These are phyloP conservation scores for Cercophora samala DNA, from an alignment of 495 filamentous ascomycete species.

Conservation along the genomic window DNA sequence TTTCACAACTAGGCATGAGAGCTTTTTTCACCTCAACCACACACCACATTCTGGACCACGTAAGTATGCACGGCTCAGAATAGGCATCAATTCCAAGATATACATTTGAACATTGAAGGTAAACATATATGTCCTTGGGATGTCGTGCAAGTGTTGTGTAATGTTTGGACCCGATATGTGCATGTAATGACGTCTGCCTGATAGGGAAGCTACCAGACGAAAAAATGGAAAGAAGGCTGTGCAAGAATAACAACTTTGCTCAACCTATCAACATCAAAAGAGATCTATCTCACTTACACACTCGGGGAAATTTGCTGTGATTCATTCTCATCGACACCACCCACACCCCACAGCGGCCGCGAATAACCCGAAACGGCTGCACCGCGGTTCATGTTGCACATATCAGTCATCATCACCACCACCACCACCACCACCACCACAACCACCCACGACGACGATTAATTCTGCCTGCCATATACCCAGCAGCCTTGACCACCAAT, in stretches of 20 bases:
- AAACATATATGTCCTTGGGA: no score
- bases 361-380: not conserved
- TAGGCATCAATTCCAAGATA: not conserved
- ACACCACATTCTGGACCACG: no score
- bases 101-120: no score
- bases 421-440: not conserved
- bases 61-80: not conserved
- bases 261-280: no score
- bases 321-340: not conserved
- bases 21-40: not conserved
- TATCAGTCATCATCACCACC: not conserved
- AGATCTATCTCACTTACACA: no score
- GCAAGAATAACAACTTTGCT: not conserved
- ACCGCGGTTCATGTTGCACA: not conserved
- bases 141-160: not conserved
- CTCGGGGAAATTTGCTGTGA: no score
- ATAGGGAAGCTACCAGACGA: not conserved
- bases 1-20: no score
- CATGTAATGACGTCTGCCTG: not conserved
- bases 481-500: no score
- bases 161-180: not conserved
- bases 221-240: not conserved
- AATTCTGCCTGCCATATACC: no score
- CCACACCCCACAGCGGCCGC: not conserved
- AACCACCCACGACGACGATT: no score